Percentiles rank a stretch among this genome's conserved stretches.
These are phyloP conservation scores for Ganoderma multipileum DNA, from an alignment of 1,284 basidiomycete genomes.

Conservation along the genomic window DNA sequence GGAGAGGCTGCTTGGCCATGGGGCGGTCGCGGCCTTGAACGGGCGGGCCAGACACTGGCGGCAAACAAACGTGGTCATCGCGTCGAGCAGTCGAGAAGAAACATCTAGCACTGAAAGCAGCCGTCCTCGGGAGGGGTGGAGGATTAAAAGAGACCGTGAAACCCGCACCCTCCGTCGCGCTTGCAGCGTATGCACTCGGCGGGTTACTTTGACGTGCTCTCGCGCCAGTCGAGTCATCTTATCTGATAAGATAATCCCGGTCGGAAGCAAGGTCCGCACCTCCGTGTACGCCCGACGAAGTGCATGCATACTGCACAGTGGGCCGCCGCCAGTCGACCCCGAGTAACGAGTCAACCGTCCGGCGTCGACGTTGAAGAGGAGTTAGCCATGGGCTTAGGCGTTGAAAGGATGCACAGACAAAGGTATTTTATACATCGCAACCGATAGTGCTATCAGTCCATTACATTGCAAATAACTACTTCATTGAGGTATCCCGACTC, in stretches of 20 bases:
- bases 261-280: neutral
- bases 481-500: neutral
- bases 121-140: neutral
- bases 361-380: too few relatives aligned
- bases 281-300: neutral
- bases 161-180: neutral
- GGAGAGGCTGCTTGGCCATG: neutral
- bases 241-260: slow-evolving; percentile 25
- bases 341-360: too few relatives aligned
- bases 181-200: neutral
- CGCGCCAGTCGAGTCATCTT: slow-evolving; percentile 16
- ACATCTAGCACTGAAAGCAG: neutral
- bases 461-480: neutral
- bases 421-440: neutral
- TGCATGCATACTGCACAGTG: too few relatives aligned
- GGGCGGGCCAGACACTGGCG: slow-evolving; percentile 20
- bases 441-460: neutral
- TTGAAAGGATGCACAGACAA: neutral
- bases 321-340: too few relatives aligned
- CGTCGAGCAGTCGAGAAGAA: neutral
- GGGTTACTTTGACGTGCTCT: slow-evolving; percentile 22
- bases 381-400: too few relatives aligned
- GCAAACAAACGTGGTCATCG: slow-evolving; percentile 17
- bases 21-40: slow-evolving; percentile 10
- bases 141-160: neutral